phyloP scores from a whole-genome alignment of 345 rosid genomes.

The Barbarea vulgaris region DNA sequence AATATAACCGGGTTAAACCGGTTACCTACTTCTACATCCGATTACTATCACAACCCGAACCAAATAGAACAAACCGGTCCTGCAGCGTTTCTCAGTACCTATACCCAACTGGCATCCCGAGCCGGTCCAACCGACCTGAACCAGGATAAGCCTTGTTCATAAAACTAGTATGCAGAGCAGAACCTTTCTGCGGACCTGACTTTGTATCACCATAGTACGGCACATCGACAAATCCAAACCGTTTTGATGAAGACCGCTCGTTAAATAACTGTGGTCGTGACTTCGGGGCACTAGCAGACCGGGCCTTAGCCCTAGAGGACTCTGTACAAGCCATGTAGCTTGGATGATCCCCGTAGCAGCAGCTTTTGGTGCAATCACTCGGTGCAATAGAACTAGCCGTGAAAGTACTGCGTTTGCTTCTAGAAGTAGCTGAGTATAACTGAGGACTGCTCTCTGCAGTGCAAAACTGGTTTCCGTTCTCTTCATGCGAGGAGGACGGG shows the following conservation, averaged over 20 bases:
- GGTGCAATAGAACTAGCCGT: conserved; percentile 52
- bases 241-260: conserved; percentile 76
- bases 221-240: conserved; percentile 49
- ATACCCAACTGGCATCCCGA: conserved; percentile 73
- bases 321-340: conserved; percentile 90
- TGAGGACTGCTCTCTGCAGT: conserved; percentile 84
- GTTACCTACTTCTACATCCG: background rate
- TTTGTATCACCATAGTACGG: conserved; percentile 43
- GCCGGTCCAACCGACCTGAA: conserved; percentile 85
- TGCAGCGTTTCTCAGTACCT: conserved; percentile 36
- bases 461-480: conserved; percentile 50
- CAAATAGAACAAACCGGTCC: background rate
- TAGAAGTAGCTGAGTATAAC: conserved; percentile 66
- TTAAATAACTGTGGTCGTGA: conserved; percentile 58
- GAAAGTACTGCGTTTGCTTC: conserved; percentile 65
- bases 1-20: conserved; percentile 7
- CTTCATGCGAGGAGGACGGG: conserved; percentile 54
- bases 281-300: conserved; percentile 85
- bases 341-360: conserved; percentile 71
- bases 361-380: conserved; percentile 52
- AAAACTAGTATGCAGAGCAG: conserved; percentile 59
- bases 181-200: conserved; percentile 57
- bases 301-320: conserved; percentile 78
- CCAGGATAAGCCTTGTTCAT: conserved; percentile 87
- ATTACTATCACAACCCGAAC: background rate